Base-by-base conservation (phyloP, 305 asterid species). In the Fraxinus nigra region DNA sequence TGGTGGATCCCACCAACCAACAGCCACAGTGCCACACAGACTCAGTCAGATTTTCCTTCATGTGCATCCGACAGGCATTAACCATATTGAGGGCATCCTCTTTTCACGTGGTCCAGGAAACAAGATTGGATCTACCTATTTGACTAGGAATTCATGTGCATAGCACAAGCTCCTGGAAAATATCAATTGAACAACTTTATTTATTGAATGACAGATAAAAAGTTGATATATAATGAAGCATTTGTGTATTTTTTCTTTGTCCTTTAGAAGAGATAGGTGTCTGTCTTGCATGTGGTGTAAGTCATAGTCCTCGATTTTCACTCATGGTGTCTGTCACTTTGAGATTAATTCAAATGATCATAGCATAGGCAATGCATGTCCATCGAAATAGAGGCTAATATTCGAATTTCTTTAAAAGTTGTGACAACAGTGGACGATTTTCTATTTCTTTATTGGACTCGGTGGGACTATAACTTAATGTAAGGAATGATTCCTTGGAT, bases 1-100 rank as follows among this genome's bases (percentile, higher is more conserved):
- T 77, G 72, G 87, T 85, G 84, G 87, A 80, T 78, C 86, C 90
- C 86, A 70, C 43, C 75, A 32, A 70, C 40, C 38, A 22, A 22
- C 79, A 40, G 59, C 59, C 59, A n/a, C n/a, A n/a, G n/a, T n/a
- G n/a, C n/a, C n/a, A 22, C 73, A 75, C 30, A 4, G 22, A 51
- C 26, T 26, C 24, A 7, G 67, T 76, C 63, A 54, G 38, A 76
- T 43, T 32, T 54, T 76, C 20, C 38, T 43, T 22, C 67, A 43
- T 46, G 65, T 11, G 59, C 11, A 20, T 13, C 69, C 70, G n/a
- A n/a, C 3, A 43, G 81, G 74, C 85, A 78, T 20, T 78, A 76
- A 24, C 54, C 75, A 84, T 81, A 85, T 14, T 14, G 14, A 48
- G 59, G 59, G 59, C 59, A 48, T 48, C 20, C 59, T 48, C 7